Percentiles rank a stretch among this genome's conserved stretches.
Conservation (phyloP, 768 basidiomycete species). For the Trametes cinnabarina region DNA sequence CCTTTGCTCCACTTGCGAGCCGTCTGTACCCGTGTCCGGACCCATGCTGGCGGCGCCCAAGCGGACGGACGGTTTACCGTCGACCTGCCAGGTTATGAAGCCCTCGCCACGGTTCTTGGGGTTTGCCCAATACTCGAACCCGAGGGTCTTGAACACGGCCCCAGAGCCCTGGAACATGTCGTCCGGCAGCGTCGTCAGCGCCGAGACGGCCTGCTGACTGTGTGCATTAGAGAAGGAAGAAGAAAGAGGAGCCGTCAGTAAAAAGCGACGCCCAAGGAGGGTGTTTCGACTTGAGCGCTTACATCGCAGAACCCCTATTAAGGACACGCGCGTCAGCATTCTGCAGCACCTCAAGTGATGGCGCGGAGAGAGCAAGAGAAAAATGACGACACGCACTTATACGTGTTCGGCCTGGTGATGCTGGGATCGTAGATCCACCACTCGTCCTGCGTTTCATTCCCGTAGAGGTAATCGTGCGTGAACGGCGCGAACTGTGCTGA, state of each 20-base stretch:
- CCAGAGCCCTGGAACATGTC: conserved; percentile 61
- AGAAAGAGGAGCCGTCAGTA: background rate
- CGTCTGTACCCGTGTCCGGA: conserved; percentile 40
- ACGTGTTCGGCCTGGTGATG: conserved; percentile 36
- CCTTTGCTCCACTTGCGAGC: conserved; percentile 57
- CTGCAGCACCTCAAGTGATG: background rate
- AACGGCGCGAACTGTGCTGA: conserved; percentile 70
- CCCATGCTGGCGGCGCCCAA: conserved; percentile 57
- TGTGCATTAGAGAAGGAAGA: background rate
- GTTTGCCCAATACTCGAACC: conserved; percentile 76
- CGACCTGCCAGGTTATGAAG: conserved; percentile 74
- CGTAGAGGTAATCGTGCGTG: conserved; percentile 42
- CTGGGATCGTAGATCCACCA: conserved; percentile 36
- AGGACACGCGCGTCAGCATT: background rate
- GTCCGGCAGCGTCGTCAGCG: conserved; percentile 45
- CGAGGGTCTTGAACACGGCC: conserved; percentile 47
- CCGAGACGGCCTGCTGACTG: conserved; percentile 50
- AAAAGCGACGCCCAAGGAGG: background rate
- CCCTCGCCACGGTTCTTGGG: conserved; percentile 52
- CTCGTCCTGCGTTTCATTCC: conserved; percentile 34
- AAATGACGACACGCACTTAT: conserved; percentile 32
- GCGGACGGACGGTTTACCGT: conserved; percentile 48
- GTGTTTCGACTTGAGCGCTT: conserved; percentile 8
- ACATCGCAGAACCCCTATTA: conserved; percentile 51
- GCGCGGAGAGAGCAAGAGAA: background rate